phyloP scores from a whole-genome alignment of 495 filamentous ascomycete genomes.

The Cercophora samala region DNA sequence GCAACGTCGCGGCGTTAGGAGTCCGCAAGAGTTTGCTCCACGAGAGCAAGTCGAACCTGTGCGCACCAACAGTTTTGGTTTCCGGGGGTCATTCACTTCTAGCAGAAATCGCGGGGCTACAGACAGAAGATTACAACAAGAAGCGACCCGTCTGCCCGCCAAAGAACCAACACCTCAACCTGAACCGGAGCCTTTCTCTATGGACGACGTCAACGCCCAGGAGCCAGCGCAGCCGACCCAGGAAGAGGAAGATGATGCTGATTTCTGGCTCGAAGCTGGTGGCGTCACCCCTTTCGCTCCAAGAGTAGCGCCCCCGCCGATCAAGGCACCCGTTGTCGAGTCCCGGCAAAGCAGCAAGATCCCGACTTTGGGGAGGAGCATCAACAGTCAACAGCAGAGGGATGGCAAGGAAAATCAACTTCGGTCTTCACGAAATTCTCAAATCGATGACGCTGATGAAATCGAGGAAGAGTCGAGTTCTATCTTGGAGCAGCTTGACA shows the following conservation, averaged over 20 bases:
- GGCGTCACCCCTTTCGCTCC: conserved; percentile 34
- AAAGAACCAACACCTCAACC: not conserved
- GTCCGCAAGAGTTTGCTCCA: conserved; percentile 29
- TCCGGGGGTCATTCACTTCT: conserved; percentile 15
- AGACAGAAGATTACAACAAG: not conserved
- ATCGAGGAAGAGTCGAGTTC: conserved; percentile 35
- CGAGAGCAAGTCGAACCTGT: conserved; percentile 13
- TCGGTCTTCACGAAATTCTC: not conserved
- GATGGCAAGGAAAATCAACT: not conserved
- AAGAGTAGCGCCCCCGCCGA: conserved; percentile 19
- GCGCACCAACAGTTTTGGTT: conserved; percentile 9
- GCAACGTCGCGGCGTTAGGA: conserved; percentile 32
- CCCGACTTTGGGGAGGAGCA: conserved; percentile 41
- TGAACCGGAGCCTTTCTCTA: not conserved
- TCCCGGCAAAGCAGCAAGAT: conserved; percentile 39
- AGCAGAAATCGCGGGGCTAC: conserved; percentile 15
- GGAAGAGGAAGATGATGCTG: conserved; percentile 41
- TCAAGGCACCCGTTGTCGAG: conserved; percentile 20
- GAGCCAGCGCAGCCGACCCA: conserved; percentile 10
- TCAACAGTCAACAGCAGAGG: not conserved
- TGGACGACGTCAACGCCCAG: not conserved
- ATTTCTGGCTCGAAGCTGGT: conserved; percentile 45
- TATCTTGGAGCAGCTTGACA: conserved; percentile 24
- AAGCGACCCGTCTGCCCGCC: not conserved
- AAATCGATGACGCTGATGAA: not conserved